Conservation (phyloP, 306 rosid genomes). For the Rosa chinensis region DNA sequence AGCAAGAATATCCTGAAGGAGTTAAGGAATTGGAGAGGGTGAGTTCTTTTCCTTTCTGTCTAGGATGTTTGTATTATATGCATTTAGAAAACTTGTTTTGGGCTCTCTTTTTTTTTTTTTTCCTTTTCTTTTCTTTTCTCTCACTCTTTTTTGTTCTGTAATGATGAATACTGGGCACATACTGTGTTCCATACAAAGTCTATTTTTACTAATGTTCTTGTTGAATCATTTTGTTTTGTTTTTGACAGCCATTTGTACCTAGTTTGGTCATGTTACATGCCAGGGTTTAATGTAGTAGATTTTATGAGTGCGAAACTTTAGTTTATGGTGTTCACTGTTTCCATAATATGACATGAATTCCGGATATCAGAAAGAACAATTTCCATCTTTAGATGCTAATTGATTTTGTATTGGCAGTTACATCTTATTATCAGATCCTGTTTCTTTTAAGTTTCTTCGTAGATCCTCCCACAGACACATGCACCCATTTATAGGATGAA, state of each 20-base stretch:
- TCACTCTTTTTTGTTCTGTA: neutral
- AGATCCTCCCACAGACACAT: neutral
- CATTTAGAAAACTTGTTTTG: neutral
- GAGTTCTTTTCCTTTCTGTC: conserved; percentile 12
- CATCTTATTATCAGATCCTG: neutral
- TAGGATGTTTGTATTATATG: conserved; percentile 10
- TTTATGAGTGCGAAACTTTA: neutral
- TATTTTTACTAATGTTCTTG: neutral
- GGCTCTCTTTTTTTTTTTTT: neutral
- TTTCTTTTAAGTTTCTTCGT: neutral
- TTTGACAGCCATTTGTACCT: neutral
- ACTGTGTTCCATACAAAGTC: neutral
- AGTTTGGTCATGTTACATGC: neutral
- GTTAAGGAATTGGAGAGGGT: conserved; percentile 82
- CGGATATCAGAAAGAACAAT: neutral
- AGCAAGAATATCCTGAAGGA: conserved; percentile 59
- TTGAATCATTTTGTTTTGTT: neutral
- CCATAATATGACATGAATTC: neutral
- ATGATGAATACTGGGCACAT: neutral
- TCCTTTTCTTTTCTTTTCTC: neutral
- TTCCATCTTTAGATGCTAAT: neutral
- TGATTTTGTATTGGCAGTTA: neutral
- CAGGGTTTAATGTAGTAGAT: neutral
- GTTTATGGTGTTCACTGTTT: neutral
- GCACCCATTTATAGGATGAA: neutral